Base-by-base conservation (phyloP, 2,329 filamentous ascomycete species). In the Aureobasidium uvarum region DNA sequence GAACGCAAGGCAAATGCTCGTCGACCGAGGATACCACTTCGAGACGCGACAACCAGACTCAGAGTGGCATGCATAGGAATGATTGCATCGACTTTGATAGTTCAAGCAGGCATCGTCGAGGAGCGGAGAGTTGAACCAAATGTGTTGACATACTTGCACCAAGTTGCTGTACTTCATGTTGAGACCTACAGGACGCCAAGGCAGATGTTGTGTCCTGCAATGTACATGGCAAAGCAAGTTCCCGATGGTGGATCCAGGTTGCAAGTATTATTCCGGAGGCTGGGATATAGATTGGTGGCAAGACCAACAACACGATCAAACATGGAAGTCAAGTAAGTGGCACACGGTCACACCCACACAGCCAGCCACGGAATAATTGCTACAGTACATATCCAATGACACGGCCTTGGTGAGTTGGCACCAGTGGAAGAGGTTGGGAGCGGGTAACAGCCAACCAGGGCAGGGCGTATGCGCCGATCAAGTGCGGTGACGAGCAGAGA, bases 401-500 rank as follows among this genome's bases (percentile, higher is more conserved):
- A 58, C 54, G 39, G 38, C 14, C 23, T 25, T 54, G 60, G 41
- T 54, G 48, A 43, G 46, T 38, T 63, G 60, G 48, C 60, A 63
- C 60, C 46, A 63, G 60, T 43, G 20, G 48, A 63, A 33, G 60
- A 45, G 43, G 60, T 63, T 63, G 60, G 46, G 48, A 8, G 11
- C 11, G 38, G 33, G 38, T 45, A 25, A 11, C 14, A 51, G 36
- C 58, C 58, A 51, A 51, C 45, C 45, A 62, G 20, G 39, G 41
- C 31, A 7, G 5, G n/a, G 33, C 20, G 31, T 31, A 8, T 41
- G 45, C 20, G 58, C 38, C 58, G 58, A 62, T 62, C 46, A 54
- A 52, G 60, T 63, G 60, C 60, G 48, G 60, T 54, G 48, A 63
- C 48, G 60, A 52, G 54, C 38, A 60, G 41, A 31, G 20, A 48